Evolutionary conservation across 441 rosid species (phyloP), one percentile per base, ranked within the genome.

Genomic region (Erodium texanum): DNA sequence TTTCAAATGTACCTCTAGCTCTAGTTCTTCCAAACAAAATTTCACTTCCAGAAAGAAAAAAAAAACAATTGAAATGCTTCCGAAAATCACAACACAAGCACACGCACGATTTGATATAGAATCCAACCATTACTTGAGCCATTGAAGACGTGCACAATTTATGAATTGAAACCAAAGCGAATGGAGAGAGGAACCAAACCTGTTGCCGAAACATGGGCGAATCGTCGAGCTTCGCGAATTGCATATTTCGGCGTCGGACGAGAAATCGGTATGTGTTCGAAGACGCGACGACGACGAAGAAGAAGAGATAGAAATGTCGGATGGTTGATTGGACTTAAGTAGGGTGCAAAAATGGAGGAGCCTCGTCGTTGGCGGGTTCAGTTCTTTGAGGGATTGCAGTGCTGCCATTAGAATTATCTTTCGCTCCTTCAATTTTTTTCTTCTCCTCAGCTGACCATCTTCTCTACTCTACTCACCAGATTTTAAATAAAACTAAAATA

Each of bases 191-290:
- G 64, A 45, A 7, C 41, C 3, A 15, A 66, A 85, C 94, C 94
- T 88, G 89, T 77, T 86, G 89, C 32, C 94, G 86, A 67, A 88
- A 82, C 94, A 88, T 88, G 18, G 94, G 94, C 14, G 94, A 86
- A 79, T 88, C 94, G 66, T 88, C 94, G 72, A 88, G 91, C 80
- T 81, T 84, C 7, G 87, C 27, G 80, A 88, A 88, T 71, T 83
- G 75, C 89, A 88, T 88, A 62, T 66, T 70, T n/a, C 14, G 64
- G 41, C 50, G 24, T 65, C 24, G 61, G 61, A 54, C 24, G 23
- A 7, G 62, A 54, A 54, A 19, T 43, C 50, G 50, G 50, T 32
- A 32, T 32, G 36, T 32, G 36, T 32, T 32, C 36, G 36, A 32
- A 32, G 36, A 32, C 36, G 3, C 36, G 36, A 43, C 50, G 50